A percentile compares a stretch with the other conserved stretches of the same genome.
phyloP scores from a whole-genome alignment of 169 alveolate genomes.

The Cryptosporidium felis region DNA sequence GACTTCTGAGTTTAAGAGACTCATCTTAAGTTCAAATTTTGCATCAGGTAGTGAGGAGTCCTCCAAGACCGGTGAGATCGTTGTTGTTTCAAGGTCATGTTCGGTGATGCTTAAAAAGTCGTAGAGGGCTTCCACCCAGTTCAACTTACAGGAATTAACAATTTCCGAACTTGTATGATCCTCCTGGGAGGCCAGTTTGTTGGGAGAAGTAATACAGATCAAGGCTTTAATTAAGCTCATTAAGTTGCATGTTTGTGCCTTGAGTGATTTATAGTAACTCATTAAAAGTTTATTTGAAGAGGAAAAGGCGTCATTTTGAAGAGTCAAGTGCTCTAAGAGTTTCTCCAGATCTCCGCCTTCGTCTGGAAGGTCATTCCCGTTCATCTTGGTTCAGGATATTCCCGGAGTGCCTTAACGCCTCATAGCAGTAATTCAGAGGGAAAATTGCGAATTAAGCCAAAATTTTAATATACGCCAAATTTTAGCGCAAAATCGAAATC shows the following conservation, averaged over 20 bases:
- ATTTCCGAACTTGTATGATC: neutral
- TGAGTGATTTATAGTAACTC: conserved; percentile 7
- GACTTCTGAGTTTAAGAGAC: neutral
- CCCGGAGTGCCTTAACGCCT: neutral
- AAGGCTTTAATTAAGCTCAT: conserved; percentile 9
- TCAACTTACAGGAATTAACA: conserved; percentile 24
- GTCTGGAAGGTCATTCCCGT: neutral
- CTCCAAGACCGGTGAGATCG: conserved; percentile 16
- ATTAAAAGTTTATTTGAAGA: conserved; percentile 50
- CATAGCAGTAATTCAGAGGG: too few species aligned
- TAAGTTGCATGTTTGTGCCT: conserved; percentile 12
- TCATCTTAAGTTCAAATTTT: conserved; percentile 52
- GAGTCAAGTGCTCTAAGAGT: conserved; percentile 45
- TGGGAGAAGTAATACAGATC: conserved; percentile 18
- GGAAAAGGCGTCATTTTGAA: conserved; percentile 69
- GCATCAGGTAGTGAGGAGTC: neutral
- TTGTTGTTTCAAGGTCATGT: conserved; percentile 5
- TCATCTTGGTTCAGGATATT: neutral
- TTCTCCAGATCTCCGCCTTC: neutral
- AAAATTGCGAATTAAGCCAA: too few species aligned
- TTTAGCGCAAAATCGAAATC: conserved; percentile 9
- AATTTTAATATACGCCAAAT: conserved; percentile 3
- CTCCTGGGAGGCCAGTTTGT: neutral
- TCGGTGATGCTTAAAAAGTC: conserved; percentile 40
- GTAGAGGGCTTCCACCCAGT: conserved; percentile 47